Evolutionary conservation across 2,329 filamentous ascomycete species (phyloP).

Genomic region (Claviceps cyperi): DNA sequence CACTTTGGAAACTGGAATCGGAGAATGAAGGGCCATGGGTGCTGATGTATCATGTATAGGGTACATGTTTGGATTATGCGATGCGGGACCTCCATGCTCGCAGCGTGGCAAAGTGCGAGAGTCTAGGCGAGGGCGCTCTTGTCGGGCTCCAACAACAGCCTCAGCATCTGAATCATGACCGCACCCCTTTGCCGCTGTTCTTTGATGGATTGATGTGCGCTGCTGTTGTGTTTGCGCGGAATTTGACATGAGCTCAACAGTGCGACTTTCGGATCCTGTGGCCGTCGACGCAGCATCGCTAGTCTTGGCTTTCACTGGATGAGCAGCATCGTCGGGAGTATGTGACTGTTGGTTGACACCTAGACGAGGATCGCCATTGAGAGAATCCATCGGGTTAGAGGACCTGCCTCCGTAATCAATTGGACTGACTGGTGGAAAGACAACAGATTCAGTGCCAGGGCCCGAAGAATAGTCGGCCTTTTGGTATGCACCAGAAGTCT

Average conservation of each 20-base stretch:
- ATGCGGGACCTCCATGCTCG: not conserved
- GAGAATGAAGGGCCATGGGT: conserved; percentile 6
- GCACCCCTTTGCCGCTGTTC: not conserved
- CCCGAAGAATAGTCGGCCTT: not conserved
- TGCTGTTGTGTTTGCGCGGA: not conserved
- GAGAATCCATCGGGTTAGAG: not conserved
- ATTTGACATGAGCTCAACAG: not conserved
- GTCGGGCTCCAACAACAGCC: not conserved
- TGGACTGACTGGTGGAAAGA: not conserved
- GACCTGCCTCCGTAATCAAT: not conserved
- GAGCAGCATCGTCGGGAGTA: not conserved
- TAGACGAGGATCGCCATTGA: conserved; percentile 1
- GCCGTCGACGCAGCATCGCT: not conserved
- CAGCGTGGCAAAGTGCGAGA: not conserved
- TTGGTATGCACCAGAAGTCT: not conserved
- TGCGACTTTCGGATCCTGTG: not conserved
- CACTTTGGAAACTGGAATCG: conserved; percentile 9
- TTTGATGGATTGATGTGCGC: not conserved
- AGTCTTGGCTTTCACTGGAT: not conserved
- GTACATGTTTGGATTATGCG: not conserved
- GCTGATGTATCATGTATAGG: not conserved
- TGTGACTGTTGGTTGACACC: not conserved
- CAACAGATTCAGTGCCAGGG: not conserved
- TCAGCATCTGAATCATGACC: no score
- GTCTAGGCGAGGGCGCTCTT: not conserved